Base-by-base conservation (phyloP, 192 early-diverging fungal species). In the Coemansia sp. region DNA sequence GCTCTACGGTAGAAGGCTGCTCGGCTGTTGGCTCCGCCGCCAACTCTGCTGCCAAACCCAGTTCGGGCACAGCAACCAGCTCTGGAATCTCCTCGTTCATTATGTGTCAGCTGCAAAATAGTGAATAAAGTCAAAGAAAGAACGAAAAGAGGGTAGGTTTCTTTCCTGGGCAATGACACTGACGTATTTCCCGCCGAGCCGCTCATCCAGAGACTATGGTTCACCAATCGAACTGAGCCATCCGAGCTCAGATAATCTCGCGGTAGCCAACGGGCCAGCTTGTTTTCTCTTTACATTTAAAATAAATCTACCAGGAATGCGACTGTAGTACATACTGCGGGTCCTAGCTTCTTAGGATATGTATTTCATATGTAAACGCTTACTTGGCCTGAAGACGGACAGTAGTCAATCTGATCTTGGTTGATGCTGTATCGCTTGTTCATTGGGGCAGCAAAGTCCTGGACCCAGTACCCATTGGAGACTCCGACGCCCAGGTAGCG, bases 51-150 rank as follows among this genome's bases (percentile, higher is more conserved):
- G 32, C n/a, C 10, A 28, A 28, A 11, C 22, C 45, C 30, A 45
- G 55, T n/a, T 46, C 50, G 8, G 39, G 32, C 51, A 36, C 51
- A 3, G 29, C 56, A 17, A 55, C 31, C 11, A 70, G 67, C 43
- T 70, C 75, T 19, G 67, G 75, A 28, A 77, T 67, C 11, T 62
- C 63, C 46, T 67, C 60, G 43, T 61, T 41, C 64, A 70, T 70
- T 19, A 7, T 31, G 30, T 31, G 8, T 4, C 30, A 31, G 8
- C 1, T 10, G 15, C 30, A 20, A 1, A 14, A 6, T 34, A 31
- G 30, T 31, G 20, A 19, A 1, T 34, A 34, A 31, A 17, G n/a
- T 21, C 49, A n/a, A n/a, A n/a, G n/a, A n/a, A n/a, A n/a, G n/a
- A n/a, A n/a, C n/a, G n/a, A n/a, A n/a, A n/a, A n/a, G n/a, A n/a